These are phyloP conservation scores for Inga oerstediana DNA, from an alignment of 306 rosid species.

Conservation along the genomic window DNA sequence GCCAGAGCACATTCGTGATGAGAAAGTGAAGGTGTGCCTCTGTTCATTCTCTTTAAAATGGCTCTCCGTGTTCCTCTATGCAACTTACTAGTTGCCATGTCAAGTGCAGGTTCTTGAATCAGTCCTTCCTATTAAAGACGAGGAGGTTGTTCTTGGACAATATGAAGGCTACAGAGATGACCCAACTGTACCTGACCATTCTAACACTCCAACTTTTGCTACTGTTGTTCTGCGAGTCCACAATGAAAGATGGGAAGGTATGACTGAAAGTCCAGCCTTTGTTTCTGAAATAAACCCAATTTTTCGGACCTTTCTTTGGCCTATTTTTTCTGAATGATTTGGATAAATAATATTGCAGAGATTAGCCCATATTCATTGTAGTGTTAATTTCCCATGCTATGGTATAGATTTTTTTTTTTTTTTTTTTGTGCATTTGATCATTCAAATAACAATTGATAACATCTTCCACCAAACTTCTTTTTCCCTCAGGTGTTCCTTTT, in stretches of 20 bases:
- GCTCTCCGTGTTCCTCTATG: slow-evolving; percentile 21
- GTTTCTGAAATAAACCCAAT: slow-evolving; percentile 13
- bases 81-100: slow-evolving; percentile 29
- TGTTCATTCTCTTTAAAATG: slow-evolving; percentile 14
- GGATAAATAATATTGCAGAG: slow-evolving; percentile 16
- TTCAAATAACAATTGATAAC: slow-evolving; percentile 9
- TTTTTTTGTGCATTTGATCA: slow-evolving; percentile 15
- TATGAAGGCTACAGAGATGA: slow-evolving; percentile 95
- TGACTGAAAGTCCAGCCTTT: slow-evolving; percentile 18
- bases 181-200: slow-evolving; percentile 89
- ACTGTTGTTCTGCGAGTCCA: slow-evolving; percentile 77
- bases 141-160: slow-evolving; percentile 93
- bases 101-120: slow-evolving; percentile 87
- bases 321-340: slow-evolving; percentile 23
- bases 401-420: slow-evolving; percentile 1
- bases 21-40: slow-evolving; percentile 92
- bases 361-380: slow-evolving; percentile 2
- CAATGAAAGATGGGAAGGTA: slow-evolving; percentile 99
- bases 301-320: slow-evolving; percentile 14
- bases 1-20: slow-evolving; percentile 95
- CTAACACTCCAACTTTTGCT: slow-evolving; percentile 98
- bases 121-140: slow-evolving; percentile 79
- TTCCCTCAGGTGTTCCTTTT: slow-evolving; percentile 82
- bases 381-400: not conserved
- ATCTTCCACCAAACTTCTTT: slow-evolving; percentile 20